Conservation (phyloP, 2,329 filamentous ascomycete species). For the Aspergillus proliferans region DNA sequence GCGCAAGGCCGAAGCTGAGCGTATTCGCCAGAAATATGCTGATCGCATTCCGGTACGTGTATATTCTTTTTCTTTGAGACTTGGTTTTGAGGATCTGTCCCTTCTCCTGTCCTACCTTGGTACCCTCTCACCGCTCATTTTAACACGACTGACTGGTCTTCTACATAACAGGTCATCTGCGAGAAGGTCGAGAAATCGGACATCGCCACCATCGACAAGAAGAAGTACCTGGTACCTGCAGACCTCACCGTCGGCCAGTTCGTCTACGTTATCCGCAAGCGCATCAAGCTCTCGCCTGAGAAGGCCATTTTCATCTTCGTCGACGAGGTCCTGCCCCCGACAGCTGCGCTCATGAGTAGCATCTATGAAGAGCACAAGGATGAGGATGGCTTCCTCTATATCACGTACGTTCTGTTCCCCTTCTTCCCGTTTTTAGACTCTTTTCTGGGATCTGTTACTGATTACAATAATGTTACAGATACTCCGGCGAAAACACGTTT, state of each 20-base stretch:
- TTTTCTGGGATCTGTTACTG: slow-evolving; percentile 6
- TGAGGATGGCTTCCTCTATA: slow-evolving; percentile 88
- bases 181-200: slow-evolving; percentile 99
- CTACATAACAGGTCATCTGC: slow-evolving; percentile 74
- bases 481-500: slow-evolving; percentile 99
- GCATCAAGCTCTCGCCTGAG: slow-evolving; percentile 98
- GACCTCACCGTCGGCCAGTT: slow-evolving; percentile 99
- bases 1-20: slow-evolving; percentile 99
- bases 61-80: slow-evolving; percentile 2
- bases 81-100: neutral
- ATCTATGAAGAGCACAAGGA: slow-evolving; percentile 99
- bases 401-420: slow-evolving; percentile 59
- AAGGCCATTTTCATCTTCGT: slow-evolving; percentile 99
- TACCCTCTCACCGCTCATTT: slow-evolving; percentile 28
- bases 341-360: slow-evolving; percentile 95
- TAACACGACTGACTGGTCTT: slow-evolving; percentile 18
- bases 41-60: slow-evolving; percentile 91
- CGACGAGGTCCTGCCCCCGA: slow-evolving; percentile 93
- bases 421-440: neutral
- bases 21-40: slow-evolving; percentile 97
- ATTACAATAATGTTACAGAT: slow-evolving; percentile 44
- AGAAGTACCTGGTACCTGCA: slow-evolving; percentile 97
- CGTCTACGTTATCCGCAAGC: slow-evolving; percentile 99
- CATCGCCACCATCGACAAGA: slow-evolving; percentile 99
- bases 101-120: neutral